Base-by-base conservation (phyloP, 164 flowering plant genomes). In the Brasenia schreberi region DNA sequence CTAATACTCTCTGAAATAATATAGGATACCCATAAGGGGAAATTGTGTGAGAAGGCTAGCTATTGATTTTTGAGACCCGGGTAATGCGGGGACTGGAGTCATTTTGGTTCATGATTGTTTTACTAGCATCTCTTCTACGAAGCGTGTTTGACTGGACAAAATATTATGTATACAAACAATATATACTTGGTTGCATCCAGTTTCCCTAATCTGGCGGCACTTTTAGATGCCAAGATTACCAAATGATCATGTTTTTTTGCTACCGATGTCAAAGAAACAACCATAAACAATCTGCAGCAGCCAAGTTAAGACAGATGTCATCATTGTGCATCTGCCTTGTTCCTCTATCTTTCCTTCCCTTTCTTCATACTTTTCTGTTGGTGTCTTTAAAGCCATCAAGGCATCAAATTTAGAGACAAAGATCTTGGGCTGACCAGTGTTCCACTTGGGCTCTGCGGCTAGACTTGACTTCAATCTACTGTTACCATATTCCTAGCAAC, bases 71-170 rank as follows among this genome's bases (percentile, higher is more conserved):
- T 60, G 68, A 69, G 67, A 68, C 6, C 69, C 67, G 49, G 68
- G 66, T 68, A 52, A 64, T 64, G 44, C n/a, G 64, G 77, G 43
- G 63, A 70, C n/a, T 62, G 71, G 56, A 64, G 19, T 65, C 71
- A 65, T 43, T 33, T 33, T 74, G 61, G 23, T 58, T 43, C 58
- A 62, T 42, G 18, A 68, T 49, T 11, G 65, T 61, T 60, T 69
- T 67, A 66, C 73, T 67, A 66, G 64, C 23, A 68, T 64, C 67
- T 19, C 14, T 6, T 17, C 62, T 42, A 42, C 10, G 77, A 81
- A 76, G 74, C 85, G 85, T 81, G 77, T 73, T 77, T 77, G 78
- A 77, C 82, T 70, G 70, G 19, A 63, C 75, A 71, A 81, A 58
- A 77, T 27, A 63, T 59, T 19, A 3, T 64, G 49, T 18, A n/a